phyloP scores from a whole-genome alignment of 805 yeast species.

The Candida taoyuanica region DNA sequence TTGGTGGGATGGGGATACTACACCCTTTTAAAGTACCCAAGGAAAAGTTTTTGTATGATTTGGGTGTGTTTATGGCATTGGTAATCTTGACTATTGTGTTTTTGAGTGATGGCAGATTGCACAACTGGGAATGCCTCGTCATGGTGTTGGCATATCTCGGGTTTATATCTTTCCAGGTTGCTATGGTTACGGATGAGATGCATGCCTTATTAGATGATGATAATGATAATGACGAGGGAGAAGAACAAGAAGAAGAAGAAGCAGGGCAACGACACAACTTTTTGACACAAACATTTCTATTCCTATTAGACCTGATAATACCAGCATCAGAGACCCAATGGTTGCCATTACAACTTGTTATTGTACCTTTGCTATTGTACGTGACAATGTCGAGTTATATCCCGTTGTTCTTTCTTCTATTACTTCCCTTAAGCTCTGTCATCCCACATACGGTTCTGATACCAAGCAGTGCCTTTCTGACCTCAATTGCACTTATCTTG shows the following conservation, averaged over 20 bases:
- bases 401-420: not conserved
- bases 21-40: conserved; percentile 59
- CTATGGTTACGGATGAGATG: too few relatives aligned
- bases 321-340: too few relatives aligned
- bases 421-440: not conserved
- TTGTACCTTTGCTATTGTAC: conserved; percentile 18
- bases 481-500: conserved; percentile 67
- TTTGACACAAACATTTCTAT: too few relatives aligned
- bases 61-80: conserved; percentile 49
- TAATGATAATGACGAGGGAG: too few relatives aligned
- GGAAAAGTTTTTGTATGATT: conserved; percentile 54
- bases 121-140: conserved; percentile 48
- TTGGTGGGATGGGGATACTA: conserved; percentile 71
- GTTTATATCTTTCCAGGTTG: conserved; percentile 49
- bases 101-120: conserved; percentile 51
- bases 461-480: conserved; percentile 56
- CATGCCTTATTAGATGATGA: too few relatives aligned
- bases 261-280: too few relatives aligned
- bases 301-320: too few relatives aligned
- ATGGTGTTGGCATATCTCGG: conserved; percentile 52
- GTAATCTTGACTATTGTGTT: conserved; percentile 46
- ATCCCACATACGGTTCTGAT: conserved; percentile 3
- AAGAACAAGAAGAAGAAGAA: too few relatives aligned
- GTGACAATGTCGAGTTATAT: too few relatives aligned
- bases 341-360: conserved; percentile 28